Conservation (phyloP, 1,284 basidiomycete genomes). For the Sporisorium graminicola region DNA sequence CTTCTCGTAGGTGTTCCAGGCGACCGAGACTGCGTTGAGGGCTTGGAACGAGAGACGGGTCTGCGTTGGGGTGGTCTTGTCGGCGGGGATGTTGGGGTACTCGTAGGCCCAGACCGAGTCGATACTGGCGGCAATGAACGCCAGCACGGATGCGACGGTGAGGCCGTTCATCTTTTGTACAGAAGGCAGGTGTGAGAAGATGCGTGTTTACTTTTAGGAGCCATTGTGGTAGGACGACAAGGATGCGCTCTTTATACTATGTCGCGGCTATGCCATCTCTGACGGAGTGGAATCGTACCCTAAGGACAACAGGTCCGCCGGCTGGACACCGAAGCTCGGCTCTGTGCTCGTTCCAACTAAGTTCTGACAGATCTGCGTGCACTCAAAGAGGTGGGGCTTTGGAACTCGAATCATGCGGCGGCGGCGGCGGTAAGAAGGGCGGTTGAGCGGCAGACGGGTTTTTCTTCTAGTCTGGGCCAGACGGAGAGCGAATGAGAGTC, state of each 20-base stretch:
- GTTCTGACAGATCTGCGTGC: conserved; percentile 3
- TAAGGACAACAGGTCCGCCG: no score
- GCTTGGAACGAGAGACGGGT: conserved; percentile 40
- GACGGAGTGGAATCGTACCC: no score
- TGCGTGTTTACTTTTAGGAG: neutral
- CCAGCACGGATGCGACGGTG: conserved; percentile 16
- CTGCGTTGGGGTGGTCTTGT: conserved; percentile 55
- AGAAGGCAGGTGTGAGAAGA: neutral
- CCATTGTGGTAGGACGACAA: no score
- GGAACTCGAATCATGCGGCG: neutral
- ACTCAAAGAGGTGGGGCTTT: neutral
- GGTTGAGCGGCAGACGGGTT: neutral
- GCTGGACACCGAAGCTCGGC: neutral
- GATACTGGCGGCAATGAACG: conserved; percentile 13
- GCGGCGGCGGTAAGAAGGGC: conserved; percentile 6
- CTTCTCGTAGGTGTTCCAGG: conserved; percentile 56
- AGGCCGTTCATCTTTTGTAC: conserved; percentile 16
- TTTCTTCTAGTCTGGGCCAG: neutral
- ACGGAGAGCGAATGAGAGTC: conserved; percentile 1
- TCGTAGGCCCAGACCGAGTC: conserved; percentile 17
- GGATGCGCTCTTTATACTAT: neutral
- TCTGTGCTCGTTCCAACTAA: neutral
- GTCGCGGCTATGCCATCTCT: neutral
- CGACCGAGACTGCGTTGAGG: conserved; percentile 50
- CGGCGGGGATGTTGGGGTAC: conserved; percentile 36